Percentiles rank a stretch among this genome's conserved stretches.
These are phyloP conservation scores for Solanum tarapatanum DNA, from an alignment of 257 asterid species.

Conservation along the genomic window DNA sequence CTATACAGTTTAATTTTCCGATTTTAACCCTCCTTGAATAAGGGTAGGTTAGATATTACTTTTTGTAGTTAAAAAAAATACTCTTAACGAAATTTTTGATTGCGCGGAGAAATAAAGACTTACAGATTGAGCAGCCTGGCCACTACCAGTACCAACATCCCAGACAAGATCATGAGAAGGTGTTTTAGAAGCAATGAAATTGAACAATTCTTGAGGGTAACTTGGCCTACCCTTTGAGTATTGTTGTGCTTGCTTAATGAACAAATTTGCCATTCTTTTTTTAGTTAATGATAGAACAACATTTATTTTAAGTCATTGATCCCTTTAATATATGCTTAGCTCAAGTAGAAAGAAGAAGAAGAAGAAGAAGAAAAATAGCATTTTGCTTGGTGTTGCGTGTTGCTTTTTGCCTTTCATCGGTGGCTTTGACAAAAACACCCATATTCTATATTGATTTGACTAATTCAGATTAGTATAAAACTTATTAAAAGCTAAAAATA, in stretches of 20 bases:
- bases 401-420: background rate
- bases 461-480: too few species aligned
- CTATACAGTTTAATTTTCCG: accelerated
- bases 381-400: background rate
- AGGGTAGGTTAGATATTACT: background rate
- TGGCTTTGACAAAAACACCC: background rate
- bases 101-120: background rate
- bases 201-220: background rate
- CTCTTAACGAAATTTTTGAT: background rate
- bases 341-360: background rate
- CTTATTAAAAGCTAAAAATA: too few species aligned
- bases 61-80: background rate
- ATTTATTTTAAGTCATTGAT: background rate
- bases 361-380: background rate
- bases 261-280: background rate
- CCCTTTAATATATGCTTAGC: background rate
- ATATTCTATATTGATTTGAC: too few species aligned
- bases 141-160: conserved; percentile 5
- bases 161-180: conserved; percentile 1
- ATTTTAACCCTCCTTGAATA: background rate
- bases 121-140: conserved; percentile 8
- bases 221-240: background rate
- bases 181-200: conserved; percentile 1
- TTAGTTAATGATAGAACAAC: background rate
- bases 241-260: background rate